These are phyloP conservation scores for Lecanicillium sp. DNA, from an alignment of 2,329 filamentous ascomycete species.

Conservation along the genomic window DNA sequence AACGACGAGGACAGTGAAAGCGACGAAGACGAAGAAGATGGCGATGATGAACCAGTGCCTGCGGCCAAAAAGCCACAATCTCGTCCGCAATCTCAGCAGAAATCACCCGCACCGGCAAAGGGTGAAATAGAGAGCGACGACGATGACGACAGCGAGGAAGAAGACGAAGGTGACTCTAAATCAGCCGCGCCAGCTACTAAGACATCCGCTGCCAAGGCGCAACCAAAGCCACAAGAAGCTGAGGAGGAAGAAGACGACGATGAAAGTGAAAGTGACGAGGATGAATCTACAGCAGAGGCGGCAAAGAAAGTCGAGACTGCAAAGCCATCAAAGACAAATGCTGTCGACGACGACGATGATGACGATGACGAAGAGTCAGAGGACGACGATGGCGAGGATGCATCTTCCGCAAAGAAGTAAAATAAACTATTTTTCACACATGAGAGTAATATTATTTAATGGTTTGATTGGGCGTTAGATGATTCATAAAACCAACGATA, in stretches of 20 bases:
- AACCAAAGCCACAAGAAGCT: constrained; percentile 18
- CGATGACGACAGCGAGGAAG: constrained; percentile 5
- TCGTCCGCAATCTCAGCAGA: not conserved
- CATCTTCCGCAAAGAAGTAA: constrained; percentile 18
- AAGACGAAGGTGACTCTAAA: constrained; percentile 18
- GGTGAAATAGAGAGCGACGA: constrained; percentile 6
- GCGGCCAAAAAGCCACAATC: constrained; percentile 1
- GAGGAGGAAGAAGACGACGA: constrained; percentile 18
- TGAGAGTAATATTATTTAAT: not conserved
- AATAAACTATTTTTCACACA: constrained; percentile 1
- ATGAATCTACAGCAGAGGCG: not conserved
- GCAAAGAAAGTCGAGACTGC: not conserved
- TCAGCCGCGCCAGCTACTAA: constrained; percentile 2
- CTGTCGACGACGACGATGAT: constrained; percentile 13
- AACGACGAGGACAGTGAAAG: constrained; percentile 10
- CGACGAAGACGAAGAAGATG: constrained; percentile 10
- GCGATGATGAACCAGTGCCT: constrained; percentile 2
- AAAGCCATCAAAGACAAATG: not conserved
- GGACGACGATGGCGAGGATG: constrained; percentile 17
- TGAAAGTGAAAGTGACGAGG: constrained; percentile 11
- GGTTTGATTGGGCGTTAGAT: not conserved
- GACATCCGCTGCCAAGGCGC: constrained; percentile 9
- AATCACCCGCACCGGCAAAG: constrained; percentile 5
- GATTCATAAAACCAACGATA: constrained; percentile 6
- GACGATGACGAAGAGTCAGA: constrained; percentile 19